Conservation (phyloP, 805 yeast species). For the Hyphopichia homilentoma region DNA sequence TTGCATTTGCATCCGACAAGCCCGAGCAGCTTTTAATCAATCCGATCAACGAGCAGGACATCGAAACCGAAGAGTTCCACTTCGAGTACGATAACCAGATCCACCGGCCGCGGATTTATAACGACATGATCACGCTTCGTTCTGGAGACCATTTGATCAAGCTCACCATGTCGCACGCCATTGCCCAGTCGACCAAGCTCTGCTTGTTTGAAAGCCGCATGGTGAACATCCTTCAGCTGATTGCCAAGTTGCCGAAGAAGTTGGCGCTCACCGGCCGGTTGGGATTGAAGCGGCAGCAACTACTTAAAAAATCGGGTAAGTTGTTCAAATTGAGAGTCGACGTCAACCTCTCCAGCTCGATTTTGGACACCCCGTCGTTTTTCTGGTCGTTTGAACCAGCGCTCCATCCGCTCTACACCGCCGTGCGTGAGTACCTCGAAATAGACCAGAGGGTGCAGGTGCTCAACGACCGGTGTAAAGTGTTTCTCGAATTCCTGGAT, state of each 20-base stretch:
- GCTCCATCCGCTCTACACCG: constrained; percentile 84
- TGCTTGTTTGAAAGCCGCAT: constrained; percentile 90
- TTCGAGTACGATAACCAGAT: constrained; percentile 65
- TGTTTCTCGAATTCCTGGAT: constrained; percentile 88
- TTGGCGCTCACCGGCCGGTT: constrained; percentile 86
- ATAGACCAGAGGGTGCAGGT: constrained; percentile 94
- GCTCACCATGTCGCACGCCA: constrained; percentile 90
- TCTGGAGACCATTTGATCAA: constrained; percentile 92
- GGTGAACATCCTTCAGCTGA: constrained; percentile 77
- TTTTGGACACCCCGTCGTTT: constrained; percentile 91
- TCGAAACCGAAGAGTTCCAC: constrained; percentile 86
- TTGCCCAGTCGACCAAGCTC: constrained; percentile 92
- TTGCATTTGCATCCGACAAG: constrained; percentile 59
- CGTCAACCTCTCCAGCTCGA: constrained; percentile 85
- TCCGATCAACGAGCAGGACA: constrained; percentile 79
- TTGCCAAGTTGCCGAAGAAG: constrained; percentile 84
- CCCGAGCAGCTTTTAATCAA: constrained; percentile 53
- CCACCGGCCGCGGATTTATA: constrained; percentile 73
- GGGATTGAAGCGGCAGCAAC: constrained; percentile 79
- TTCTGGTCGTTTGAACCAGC: constrained; percentile 97
- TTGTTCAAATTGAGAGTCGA: constrained; percentile 88
- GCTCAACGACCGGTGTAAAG: constrained; percentile 88
- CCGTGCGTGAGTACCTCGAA: constrained; percentile 88
- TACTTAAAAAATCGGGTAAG: constrained; percentile 84
- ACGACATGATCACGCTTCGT: constrained; percentile 88